Evolutionary conservation across 495 filamentous ascomycete genomes (phyloP).

Genomic region (Cercophora sp.): DNA sequence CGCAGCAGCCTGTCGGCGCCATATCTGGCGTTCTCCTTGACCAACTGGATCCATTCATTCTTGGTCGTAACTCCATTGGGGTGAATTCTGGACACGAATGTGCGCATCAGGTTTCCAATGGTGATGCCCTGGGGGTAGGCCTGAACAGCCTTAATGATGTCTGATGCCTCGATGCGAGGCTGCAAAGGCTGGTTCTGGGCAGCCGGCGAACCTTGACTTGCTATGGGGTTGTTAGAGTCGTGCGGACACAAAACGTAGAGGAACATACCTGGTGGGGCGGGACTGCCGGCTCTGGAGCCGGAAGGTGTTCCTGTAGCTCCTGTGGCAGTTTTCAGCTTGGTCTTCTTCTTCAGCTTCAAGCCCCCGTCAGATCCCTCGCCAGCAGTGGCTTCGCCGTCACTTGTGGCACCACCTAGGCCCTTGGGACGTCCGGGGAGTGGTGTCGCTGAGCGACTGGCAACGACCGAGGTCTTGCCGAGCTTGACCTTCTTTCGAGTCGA

Average conservation of each 20-base stretch:
- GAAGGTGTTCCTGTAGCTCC: conserved; percentile 44
- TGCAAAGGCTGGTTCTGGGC: background rate
- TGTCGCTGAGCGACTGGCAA: conserved; percentile 45
- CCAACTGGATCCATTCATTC: conserved; percentile 50
- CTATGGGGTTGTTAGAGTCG: no score
- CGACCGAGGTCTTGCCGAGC: conserved; percentile 55
- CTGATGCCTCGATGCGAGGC: conserved; percentile 39
- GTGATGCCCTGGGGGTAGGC: conserved; percentile 40
- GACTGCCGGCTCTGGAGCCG: conserved; percentile 52
- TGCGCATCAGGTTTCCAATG: conserved; percentile 56
- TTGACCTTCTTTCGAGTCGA: conserved; percentile 84
- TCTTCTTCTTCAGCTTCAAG: conserved; percentile 57
- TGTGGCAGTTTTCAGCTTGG: conserved; percentile 50
- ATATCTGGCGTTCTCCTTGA: conserved; percentile 26
- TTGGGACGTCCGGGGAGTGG: conserved; percentile 55
- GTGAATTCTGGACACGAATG: conserved; percentile 59
- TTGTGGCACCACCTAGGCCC: conserved; percentile 59
- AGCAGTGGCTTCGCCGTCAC: conserved; percentile 74
- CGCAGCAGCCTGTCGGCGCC: conserved; percentile 44
- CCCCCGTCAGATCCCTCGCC: conserved; percentile 72
- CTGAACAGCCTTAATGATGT: conserved; percentile 59
- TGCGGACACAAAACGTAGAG: no score
- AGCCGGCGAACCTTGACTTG: no score
- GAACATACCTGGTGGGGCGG: conserved; percentile 32
- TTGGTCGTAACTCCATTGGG: conserved; percentile 37